Conservation (phyloP, 2,329 filamentous ascomycete species). For the Rhexocercosporidium sp. region DNA sequence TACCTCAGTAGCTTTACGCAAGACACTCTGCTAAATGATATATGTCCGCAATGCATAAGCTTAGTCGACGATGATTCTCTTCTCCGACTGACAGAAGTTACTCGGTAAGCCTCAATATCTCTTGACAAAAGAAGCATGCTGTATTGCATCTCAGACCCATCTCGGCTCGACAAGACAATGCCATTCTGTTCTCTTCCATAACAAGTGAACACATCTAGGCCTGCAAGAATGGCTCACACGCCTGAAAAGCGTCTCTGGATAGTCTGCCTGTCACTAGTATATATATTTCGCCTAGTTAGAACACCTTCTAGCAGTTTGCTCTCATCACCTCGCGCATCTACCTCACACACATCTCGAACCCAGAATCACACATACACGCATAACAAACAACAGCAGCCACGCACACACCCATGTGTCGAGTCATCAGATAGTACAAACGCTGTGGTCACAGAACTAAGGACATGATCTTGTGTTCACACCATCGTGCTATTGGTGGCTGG, state of each 20-base stretch:
- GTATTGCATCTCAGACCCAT: neutral
- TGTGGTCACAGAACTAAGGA: slow-evolving; percentile 1
- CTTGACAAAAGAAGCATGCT: too few relatives aligned
- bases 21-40: too few relatives aligned
- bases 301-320: neutral
- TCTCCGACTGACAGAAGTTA: too few relatives aligned
- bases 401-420: slow-evolving; percentile 1
- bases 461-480: neutral
- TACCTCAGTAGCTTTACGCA: too few relatives aligned
- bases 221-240: too few relatives aligned
- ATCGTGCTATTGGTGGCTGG: neutral
- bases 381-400: neutral
- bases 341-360: neutral
- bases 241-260: neutral
- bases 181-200: neutral
- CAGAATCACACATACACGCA: neutral
- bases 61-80: too few relatives aligned
- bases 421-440: neutral
- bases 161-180: neutral
- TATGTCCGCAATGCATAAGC: too few relatives aligned
- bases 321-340: neutral
- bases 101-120: too few relatives aligned
- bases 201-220: neutral
- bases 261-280: neutral
- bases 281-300: neutral